These are phyloP conservation scores for Pterocarpus santalinus DNA, from an alignment of 306 rosid species.

Conservation along the genomic window DNA sequence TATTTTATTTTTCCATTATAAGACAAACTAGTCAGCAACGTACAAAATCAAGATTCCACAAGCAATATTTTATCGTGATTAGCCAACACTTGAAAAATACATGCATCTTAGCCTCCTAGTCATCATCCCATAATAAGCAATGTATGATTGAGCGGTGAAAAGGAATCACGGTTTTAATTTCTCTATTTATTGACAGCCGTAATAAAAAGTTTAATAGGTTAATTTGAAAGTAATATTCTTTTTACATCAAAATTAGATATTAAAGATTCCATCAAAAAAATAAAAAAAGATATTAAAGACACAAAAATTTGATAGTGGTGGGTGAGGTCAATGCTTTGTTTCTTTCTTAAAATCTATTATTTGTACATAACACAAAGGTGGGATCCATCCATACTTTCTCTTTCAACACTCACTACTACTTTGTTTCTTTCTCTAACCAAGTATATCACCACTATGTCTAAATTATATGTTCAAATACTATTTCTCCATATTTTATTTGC, in stretches of 20 bases:
- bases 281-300: too few relatives aligned
- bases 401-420: too few relatives aligned
- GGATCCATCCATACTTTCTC: too few relatives aligned
- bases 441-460: too few relatives aligned
- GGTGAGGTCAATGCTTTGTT: too few relatives aligned
- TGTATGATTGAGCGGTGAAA: slow-evolving; percentile 14
- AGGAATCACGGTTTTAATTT: not conserved
- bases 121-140: not conserved
- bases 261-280: too few relatives aligned
- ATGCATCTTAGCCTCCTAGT: not conserved
- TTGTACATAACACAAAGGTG: too few relatives aligned
- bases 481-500: not conserved
- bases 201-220: not conserved
- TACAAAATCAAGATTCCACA: not conserved
- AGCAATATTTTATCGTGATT: not conserved
- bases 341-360: too few relatives aligned
- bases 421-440: too few relatives aligned
- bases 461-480: too few relatives aligned
- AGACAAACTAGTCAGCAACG: slow-evolving; percentile 28
- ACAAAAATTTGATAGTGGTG: too few relatives aligned
- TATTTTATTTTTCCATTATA: not conserved
- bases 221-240: not conserved
- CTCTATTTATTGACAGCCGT: not conserved
- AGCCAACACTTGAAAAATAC: slow-evolving; percentile 14
- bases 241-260: too few relatives aligned